Evolutionary conservation across 768 basidiomycete species (phyloP).

Genomic region (Suillus variegatus): DNA sequence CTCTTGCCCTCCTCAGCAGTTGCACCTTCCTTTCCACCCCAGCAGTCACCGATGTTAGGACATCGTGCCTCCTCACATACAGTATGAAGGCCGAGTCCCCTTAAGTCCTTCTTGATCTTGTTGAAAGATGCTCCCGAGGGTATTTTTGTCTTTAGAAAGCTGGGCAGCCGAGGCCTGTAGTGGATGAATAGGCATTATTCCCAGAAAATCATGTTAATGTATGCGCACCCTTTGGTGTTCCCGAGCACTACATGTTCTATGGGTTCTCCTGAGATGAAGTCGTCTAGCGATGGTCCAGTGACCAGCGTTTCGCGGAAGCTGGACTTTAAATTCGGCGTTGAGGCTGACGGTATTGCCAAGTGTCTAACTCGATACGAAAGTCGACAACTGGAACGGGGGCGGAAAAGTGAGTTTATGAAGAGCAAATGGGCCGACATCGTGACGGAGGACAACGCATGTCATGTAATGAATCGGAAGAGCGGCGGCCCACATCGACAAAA

Average conservation of each 20-base stretch:
- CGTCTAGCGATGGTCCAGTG: conserved; percentile 74
- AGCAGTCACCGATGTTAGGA: conserved; percentile 99
- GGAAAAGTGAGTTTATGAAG: conserved; percentile 15
- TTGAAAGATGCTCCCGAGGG: conserved; percentile 87
- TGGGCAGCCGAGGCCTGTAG: conserved; percentile 79
- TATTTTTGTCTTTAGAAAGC: conserved; percentile 87
- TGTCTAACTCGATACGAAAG: conserved; percentile 34
- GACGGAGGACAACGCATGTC: neutral
- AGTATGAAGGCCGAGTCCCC: conserved; percentile 89
- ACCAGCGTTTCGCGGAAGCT: conserved; percentile 56
- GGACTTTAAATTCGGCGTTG: conserved; percentile 34
- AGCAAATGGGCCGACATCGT: conserved; percentile 16
- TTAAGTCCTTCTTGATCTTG: conserved; percentile 92
- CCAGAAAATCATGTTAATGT: conserved; percentile 21
- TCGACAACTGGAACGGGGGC: conserved; percentile 10
- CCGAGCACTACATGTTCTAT: conserved; percentile 68
- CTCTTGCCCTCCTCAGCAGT: conserved; percentile 73
- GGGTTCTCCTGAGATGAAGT: conserved; percentile 70
- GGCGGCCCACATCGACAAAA: neutral
- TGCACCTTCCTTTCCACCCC: conserved; percentile 80
- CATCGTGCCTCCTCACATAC: conserved; percentile 99
- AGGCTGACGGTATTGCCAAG: conserved; percentile 45
- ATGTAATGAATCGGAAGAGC: neutral
- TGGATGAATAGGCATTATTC: conserved; percentile 5
- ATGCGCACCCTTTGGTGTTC: conserved; percentile 58